phyloP scores from a whole-genome alignment of 2,329 filamentous ascomycete genomes.

The Emmonsiellopsis sp. region DNA sequence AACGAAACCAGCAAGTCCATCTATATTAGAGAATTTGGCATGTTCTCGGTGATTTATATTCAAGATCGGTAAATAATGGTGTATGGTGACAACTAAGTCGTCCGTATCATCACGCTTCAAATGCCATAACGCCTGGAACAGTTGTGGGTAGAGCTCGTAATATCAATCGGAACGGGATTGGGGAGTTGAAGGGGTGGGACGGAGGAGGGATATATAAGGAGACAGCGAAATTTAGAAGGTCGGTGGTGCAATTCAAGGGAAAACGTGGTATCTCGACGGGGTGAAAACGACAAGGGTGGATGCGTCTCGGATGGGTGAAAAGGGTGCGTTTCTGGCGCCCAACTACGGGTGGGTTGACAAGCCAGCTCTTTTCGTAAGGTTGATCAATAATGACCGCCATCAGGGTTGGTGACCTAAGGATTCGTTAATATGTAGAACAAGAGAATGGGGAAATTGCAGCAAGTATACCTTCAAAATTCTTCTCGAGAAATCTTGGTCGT shows the following conservation, averaged over 20 bases:
- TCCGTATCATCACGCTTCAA: slow-evolving; percentile 7
- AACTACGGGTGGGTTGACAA: not conserved
- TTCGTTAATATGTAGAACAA: not conserved
- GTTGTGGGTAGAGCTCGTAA: slow-evolving; percentile 2
- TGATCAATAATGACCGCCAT: slow-evolving; percentile 8
- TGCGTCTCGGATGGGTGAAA: not conserved
- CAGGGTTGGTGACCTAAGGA: slow-evolving; percentile 13
- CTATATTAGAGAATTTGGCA: not conserved
- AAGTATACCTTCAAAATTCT: slow-evolving; percentile 76
- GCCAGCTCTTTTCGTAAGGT: not conserved
- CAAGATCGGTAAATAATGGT: not conserved
- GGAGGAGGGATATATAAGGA: not conserved
- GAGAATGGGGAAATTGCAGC: not conserved
- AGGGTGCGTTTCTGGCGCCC: not conserved
- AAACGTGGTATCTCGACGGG: not conserved
- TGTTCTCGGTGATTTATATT: not conserved
- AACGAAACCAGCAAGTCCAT: too few species aligned
- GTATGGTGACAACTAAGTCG: slow-evolving; percentile 4
- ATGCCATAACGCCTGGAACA: slow-evolving; percentile 5
- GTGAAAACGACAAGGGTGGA: not conserved
- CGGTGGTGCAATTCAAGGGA: not conserved
- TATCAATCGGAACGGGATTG: not conserved
- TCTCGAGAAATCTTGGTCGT: slow-evolving; percentile 94
- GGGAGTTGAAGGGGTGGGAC: not conserved
- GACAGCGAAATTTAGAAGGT: not conserved